A percentile compares a stretch with the other conserved stretches of the same genome.
phyloP scores from a whole-genome alignment of 371 early-diverging fungal species.

The Batrachochytrium dendrobatidis region DNA sequence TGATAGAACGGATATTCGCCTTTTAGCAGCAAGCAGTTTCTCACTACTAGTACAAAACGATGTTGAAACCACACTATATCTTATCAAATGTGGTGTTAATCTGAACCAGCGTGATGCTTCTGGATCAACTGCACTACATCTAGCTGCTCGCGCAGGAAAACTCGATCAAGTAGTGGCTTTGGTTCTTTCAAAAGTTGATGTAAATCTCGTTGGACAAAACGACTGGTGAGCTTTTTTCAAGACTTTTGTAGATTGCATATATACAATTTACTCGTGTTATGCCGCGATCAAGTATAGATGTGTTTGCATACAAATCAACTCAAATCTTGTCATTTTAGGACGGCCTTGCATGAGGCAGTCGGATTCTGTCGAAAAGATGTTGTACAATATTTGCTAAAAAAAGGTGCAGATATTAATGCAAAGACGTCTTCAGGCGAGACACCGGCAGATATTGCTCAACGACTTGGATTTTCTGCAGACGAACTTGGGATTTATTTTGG shows the following conservation, averaged over 20 bases:
- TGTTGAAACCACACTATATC: conserved; percentile 16
- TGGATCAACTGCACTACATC: conserved; percentile 28
- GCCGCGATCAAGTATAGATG: background rate
- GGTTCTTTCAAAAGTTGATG: conserved; percentile 16
- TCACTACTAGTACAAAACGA: conserved; percentile 26
- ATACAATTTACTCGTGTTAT: background rate
- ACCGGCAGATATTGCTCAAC: conserved; percentile 9
- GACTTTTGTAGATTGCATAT: background rate
- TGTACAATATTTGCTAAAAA: conserved; percentile 15
- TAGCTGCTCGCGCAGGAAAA: conserved; percentile 29
- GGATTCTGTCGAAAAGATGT: conserved; percentile 11
- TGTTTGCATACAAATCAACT: background rate
- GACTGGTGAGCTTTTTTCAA: conserved; percentile 23
- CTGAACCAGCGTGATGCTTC: conserved; percentile 20
- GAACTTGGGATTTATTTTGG: too few species aligned
- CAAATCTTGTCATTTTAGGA: conserved; percentile 17
- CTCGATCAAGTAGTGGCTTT: conserved; percentile 26
- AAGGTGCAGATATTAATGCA: conserved; percentile 11
- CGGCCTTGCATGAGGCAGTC: conserved; percentile 33
- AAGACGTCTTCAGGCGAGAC: conserved; percentile 17
- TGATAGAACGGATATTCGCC: conserved; percentile 23
- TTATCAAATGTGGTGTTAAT: conserved; percentile 24
- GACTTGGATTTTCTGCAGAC: conserved; percentile 11
- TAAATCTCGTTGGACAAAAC: conserved; percentile 27
- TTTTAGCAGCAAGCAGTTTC: conserved; percentile 16